phyloP scores from a whole-genome alignment of 2,329 filamentous ascomycete species.

The Neurospora crassa region DNA sequence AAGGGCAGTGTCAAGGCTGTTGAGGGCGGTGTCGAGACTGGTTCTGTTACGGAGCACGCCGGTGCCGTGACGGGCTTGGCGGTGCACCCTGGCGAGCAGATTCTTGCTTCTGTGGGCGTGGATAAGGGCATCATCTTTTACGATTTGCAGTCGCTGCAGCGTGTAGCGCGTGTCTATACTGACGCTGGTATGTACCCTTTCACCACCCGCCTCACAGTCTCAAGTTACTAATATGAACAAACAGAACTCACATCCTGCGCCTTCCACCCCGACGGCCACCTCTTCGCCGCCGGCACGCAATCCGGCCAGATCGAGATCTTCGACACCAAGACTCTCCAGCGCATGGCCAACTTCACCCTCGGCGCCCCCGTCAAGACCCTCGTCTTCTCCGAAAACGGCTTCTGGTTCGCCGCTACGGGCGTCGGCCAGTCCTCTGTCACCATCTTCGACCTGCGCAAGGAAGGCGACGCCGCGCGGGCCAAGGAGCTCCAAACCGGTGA shows the following conservation, averaged over 20 bases:
- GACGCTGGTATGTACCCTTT: constrained; percentile 58
- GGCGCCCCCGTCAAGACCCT: constrained; percentile 65
- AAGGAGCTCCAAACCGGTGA: constrained; percentile 83
- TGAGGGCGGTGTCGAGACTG: constrained; percentile 58
- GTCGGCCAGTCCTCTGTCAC: constrained; percentile 70
- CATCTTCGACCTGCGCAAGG: constrained; percentile 87
- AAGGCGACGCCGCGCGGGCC: constrained; percentile 68
- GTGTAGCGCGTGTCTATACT: constrained; percentile 69
- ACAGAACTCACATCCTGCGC: constrained; percentile 64
- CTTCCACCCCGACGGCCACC: constrained; percentile 95
- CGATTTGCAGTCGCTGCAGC: constrained; percentile 58
- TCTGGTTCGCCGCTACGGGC: constrained; percentile 80
- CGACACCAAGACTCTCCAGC: constrained; percentile 70
- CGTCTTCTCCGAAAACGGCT: constrained; percentile 91
- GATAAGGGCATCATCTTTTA: constrained; percentile 94
- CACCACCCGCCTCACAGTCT: not conserved
- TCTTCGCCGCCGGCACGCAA: constrained; percentile 75
- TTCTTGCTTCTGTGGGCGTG: constrained; percentile 77
- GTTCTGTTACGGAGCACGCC: constrained; percentile 69
- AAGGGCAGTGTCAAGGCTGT: constrained; percentile 75
- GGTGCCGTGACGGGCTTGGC: constrained; percentile 70
- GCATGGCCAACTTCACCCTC: constrained; percentile 64
- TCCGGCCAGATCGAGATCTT: constrained; percentile 81
- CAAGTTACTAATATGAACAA: too few species aligned
- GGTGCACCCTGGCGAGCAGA: constrained; percentile 70